Percentiles rank a stretch among this genome's conserved stretches.
Evolutionary conservation across 768 basidiomycete species (phyloP).

Genomic region (Xanthoconium stramineum): DNA sequence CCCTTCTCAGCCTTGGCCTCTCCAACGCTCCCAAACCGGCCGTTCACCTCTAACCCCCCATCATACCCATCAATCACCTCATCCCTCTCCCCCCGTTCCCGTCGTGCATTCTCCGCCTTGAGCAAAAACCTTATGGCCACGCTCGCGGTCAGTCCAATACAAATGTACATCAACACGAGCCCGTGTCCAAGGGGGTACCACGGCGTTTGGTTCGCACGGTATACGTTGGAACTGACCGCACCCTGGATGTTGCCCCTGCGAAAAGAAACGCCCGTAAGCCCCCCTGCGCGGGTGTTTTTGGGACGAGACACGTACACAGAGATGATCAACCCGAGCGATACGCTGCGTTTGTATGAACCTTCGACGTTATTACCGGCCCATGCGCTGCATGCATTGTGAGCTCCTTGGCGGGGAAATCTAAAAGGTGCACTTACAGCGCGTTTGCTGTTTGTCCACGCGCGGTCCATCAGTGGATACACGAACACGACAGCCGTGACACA

Average conservation of each 20-base stretch:
- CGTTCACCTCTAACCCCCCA: conserved; percentile 46
- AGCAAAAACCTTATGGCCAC: conserved; percentile 40
- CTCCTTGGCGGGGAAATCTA: background rate
- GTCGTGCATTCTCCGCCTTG: conserved; percentile 57
- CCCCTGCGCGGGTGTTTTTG: background rate
- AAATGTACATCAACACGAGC: conserved; percentile 71
- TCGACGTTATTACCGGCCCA: conserved; percentile 71
- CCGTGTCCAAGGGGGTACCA: conserved; percentile 64
- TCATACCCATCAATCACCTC: conserved; percentile 51
- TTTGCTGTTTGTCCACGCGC: conserved; percentile 42
- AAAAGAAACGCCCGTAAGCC: background rate
- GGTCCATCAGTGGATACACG: background rate
- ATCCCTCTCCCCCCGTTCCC: conserved; percentile 66
- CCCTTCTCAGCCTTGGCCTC: conserved; percentile 71
- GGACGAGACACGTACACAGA: conserved; percentile 42
- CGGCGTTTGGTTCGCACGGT: conserved; percentile 61
- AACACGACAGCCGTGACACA: conserved; percentile 26
- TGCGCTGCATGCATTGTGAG: conserved; percentile 30
- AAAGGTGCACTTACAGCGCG: conserved; percentile 42
- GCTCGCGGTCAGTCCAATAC: conserved; percentile 55
- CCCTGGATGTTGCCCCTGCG: conserved; percentile 69
- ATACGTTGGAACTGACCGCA: conserved; percentile 76
- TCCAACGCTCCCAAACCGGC: conserved; percentile 52
- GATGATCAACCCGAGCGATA: conserved; percentile 67
- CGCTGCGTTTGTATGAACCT: conserved; percentile 73